Evolutionary conservation across 1,139 yeast species (phyloP).

Genomic region (Arxiozyma slooffiae): DNA sequence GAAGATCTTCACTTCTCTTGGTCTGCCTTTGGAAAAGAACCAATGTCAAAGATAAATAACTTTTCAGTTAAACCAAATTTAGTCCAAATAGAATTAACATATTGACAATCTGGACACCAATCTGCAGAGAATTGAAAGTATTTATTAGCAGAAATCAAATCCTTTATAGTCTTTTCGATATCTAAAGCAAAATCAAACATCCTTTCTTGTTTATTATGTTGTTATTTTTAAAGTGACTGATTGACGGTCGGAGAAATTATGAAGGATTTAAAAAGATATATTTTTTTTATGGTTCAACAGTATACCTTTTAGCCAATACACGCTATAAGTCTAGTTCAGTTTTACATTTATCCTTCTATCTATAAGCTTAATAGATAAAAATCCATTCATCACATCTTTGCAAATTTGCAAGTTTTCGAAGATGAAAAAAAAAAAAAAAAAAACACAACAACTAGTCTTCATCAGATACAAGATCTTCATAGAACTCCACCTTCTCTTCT

Average conservation of each 20-base stretch:
- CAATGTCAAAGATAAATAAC: conserved; percentile 50
- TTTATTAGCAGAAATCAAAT: conserved; percentile 38
- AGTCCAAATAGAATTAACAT: conserved; percentile 46
- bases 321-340: too few species aligned
- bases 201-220: not conserved
- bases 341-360: too few species aligned
- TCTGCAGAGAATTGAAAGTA: conserved; percentile 55
- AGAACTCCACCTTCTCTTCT: conserved; percentile 25
- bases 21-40: conserved; percentile 41
- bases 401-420: too few species aligned
- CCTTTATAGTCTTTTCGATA: conserved; percentile 13
- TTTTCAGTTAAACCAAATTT: conserved; percentile 42
- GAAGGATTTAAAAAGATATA: too few species aligned
- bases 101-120: conserved; percentile 74
- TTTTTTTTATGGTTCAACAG: too few species aligned
- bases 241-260: too few species aligned
- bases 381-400: too few species aligned
- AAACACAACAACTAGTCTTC: not conserved
- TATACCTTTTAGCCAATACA: too few species aligned
- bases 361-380: too few species aligned
- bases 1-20: conserved; percentile 51
- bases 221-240: too few species aligned
- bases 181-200: conserved; percentile 4
- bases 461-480: conserved; percentile 12
- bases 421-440: not conserved